Base-by-base conservation (phyloP, 257 asterid genomes). In the Solanum chilense region DNA sequence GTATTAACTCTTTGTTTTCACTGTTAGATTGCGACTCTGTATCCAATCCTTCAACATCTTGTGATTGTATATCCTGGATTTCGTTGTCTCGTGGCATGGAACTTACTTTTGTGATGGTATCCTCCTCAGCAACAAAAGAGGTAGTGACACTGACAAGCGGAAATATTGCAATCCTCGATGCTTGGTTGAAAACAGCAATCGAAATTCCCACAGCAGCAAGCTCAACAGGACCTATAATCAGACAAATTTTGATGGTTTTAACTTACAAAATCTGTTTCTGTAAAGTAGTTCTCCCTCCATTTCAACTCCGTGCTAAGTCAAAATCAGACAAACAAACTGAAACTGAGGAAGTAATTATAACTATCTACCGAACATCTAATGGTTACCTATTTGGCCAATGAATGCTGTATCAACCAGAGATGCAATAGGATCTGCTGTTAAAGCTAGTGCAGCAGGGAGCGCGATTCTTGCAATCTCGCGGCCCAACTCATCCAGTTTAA, bases 371-470 rank as follows among this genome's bases (percentile, higher is more conserved):
- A 35, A 39, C 15, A 20, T 39, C 13, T 11, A 73, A 42, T 2
- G 7, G 14, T 93, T 93, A 95, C 97, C 98, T 41, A 95, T 93
- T 88, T 90, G 98, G 87, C 98, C 98, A 16, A 94, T 92, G 81
- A 95, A 95, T n/a, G 95, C 95, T 31, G 98, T 95, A 37, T 95
- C 97, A 37, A 95, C 92, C 18, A 95, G 92, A 88, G 98, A 95
- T 25, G 98, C 98, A 89, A 95, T 92, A 42, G 98, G 98, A 90
- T 94, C 98, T 88, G 98, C 97, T 47, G 95, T 94, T 87, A 95
- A 89, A 88, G 98, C 97, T 68, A 94, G 91, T 23, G 98, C 96
- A 33, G 97, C 95, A 20, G 97, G 97, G 64, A 95, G 84, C 10
- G 96, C 93, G 52, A 95, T 94, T 35, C 82, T 90, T 31, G 92